Conservation (phyloP, 1,284 basidiomycete species). For the Melampsora americana region DNA sequence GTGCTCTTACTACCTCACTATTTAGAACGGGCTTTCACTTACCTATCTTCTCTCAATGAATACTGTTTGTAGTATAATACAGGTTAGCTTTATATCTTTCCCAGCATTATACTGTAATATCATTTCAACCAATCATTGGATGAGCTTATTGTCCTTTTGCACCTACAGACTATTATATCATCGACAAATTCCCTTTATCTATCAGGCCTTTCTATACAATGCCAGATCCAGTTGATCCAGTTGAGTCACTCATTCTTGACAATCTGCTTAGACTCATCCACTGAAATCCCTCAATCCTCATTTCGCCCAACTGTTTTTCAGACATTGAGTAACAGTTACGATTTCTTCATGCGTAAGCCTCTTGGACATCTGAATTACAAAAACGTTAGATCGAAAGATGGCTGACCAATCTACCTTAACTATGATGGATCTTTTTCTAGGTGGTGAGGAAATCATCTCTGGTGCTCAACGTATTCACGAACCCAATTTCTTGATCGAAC, state of each 20-base stretch:
- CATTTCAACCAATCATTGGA: not conserved
- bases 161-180: slow-evolving; percentile 93
- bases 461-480: slow-evolving; percentile 53
- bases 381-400: not conserved
- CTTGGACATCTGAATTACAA: not conserved
- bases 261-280: not conserved
- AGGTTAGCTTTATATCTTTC: slow-evolving; percentile 9
- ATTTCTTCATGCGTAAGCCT: slow-evolving; percentile 43
- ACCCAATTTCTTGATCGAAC: slow-evolving; percentile 49
- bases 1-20: not conserved
- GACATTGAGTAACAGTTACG: slow-evolving; percentile 43
- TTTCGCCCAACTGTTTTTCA: not conserved
- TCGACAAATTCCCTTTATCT: slow-evolving; percentile 91
- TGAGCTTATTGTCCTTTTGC: slow-evolving; percentile 51
- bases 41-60: not conserved
- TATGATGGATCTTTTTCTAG: slow-evolving; percentile 44
- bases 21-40: not conserved
- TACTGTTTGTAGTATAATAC: not conserved
- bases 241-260: slow-evolving; percentile 55
- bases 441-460: slow-evolving; percentile 54
- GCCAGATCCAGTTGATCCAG: slow-evolving; percentile 83
- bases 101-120: not conserved
- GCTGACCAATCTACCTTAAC: not conserved
- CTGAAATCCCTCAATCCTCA: not conserved
- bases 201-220: slow-evolving; percentile 98